A percentile compares a stretch with the other conserved stretches of the same genome.
Conservation (phyloP, 345 rosid species). For the Psidium friedrichsthalianum region DNA sequence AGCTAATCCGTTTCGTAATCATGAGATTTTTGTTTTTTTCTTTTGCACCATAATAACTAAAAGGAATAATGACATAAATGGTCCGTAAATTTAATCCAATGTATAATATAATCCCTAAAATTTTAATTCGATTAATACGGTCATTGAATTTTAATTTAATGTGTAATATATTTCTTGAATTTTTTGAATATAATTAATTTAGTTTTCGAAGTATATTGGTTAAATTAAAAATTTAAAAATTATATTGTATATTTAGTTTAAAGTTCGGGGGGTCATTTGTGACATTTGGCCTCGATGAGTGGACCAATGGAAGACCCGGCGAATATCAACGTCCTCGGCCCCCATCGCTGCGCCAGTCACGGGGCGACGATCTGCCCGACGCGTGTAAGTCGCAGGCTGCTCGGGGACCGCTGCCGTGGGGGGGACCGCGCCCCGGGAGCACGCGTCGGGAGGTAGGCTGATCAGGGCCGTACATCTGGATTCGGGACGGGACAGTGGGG, state of each 20-base stretch:
- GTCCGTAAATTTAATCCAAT: too few relatives aligned
- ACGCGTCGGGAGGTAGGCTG: slow-evolving; percentile 25
- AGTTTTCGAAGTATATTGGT: too few relatives aligned
- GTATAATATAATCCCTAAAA: too few relatives aligned
- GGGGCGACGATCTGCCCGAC: slow-evolving; percentile 22
- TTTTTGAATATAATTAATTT: too few relatives aligned
- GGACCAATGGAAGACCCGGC: neutral
- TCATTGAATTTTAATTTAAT: too few relatives aligned
- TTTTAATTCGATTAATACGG: too few relatives aligned
- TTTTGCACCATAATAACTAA: neutral
- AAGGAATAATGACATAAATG: neutral
- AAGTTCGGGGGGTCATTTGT: too few relatives aligned
- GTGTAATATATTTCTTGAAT: too few relatives aligned
- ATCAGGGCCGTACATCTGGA: slow-evolving; percentile 48
- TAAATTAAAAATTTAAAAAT: too few relatives aligned
- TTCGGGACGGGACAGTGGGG: slow-evolving; percentile 24
- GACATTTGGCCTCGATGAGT: too few relatives aligned
- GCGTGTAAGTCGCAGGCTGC: slow-evolving; percentile 28
- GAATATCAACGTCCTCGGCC: neutral
- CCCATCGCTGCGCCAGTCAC: slow-evolving; percentile 31
- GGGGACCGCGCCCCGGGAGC: neutral
- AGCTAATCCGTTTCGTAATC: too few relatives aligned
- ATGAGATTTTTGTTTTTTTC: neutral
- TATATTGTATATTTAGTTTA: too few relatives aligned
- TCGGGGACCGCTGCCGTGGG: slow-evolving; percentile 42